A percentile compares a stretch with the other conserved stretches of the same genome.
Evolutionary conservation across 345 rosid species (phyloP).

Genomic region (Arabidopsis suecica): DNA sequence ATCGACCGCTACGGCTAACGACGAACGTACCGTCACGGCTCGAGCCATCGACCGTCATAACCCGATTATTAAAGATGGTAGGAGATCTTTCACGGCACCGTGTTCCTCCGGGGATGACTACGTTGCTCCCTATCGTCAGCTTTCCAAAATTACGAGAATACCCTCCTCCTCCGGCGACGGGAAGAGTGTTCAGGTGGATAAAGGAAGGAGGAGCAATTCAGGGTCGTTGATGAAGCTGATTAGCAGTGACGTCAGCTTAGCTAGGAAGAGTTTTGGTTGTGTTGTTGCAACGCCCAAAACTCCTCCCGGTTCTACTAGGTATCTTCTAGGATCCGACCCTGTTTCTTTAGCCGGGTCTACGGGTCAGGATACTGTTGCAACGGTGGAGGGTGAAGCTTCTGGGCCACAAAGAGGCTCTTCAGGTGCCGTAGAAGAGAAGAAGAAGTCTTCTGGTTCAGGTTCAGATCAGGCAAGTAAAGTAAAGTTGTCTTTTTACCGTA

Average conservation of each 20-base stretch:
- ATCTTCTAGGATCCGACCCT: conserved; percentile 59
- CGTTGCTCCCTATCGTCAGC: conserved; percentile 40
- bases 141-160: conserved; percentile 32
- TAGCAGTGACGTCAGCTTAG: conserved; percentile 20
- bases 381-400: conserved; percentile 37
- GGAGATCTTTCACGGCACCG: conserved; percentile 52
- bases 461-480: conserved; percentile 41
- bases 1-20: conserved; percentile 63
- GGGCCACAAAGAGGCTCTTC: background rate
- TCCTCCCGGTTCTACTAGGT: conserved; percentile 74
- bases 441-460: conserved; percentile 39
- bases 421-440: conserved; percentile 24
- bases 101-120: conserved; percentile 42
- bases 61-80: conserved; percentile 72
- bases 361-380: conserved; percentile 51
- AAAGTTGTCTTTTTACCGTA: conserved; percentile 27
- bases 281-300: conserved; percentile 41
- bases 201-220: conserved; percentile 25
- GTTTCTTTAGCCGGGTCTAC: conserved; percentile 47
- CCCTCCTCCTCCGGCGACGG: conserved; percentile 25
- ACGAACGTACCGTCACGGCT: conserved; percentile 22
- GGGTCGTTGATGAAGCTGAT: conserved; percentile 36
- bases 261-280: conserved; percentile 51
- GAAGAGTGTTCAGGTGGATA: conserved; percentile 28
- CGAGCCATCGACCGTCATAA: conserved; percentile 72